Evolutionary conservation across 2,329 filamentous ascomycete species (phyloP).

Genomic region (Aspergillus pseudoterreus): DNA sequence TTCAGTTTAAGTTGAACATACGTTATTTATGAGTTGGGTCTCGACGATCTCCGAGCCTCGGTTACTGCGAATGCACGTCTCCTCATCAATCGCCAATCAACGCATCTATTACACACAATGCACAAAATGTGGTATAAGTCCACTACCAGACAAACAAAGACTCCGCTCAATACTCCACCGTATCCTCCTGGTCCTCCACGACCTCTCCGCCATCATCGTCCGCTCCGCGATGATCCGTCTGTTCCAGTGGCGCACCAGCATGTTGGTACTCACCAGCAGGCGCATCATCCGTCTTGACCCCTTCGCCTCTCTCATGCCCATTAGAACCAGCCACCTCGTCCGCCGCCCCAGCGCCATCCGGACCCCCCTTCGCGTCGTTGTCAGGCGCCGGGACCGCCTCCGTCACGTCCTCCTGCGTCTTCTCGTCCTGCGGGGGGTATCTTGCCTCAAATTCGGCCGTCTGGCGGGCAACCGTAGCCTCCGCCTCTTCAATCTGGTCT

Average conservation of each 20-base stretch:
- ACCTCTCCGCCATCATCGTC: slow-evolving; percentile 73
- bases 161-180: slow-evolving; percentile 70
- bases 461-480: slow-evolving; percentile 63
- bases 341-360: slow-evolving; percentile 44
- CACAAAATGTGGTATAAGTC: not conserved
- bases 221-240: slow-evolving; percentile 44
- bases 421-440: slow-evolving; percentile 34
- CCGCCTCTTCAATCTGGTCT: slow-evolving; percentile 63
- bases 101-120: not conserved
- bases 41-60: not conserved
- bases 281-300: slow-evolving; percentile 18
- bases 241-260: slow-evolving; percentile 34
- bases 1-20: not conserved
- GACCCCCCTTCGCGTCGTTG: slow-evolving; percentile 18
- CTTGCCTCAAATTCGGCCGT: slow-evolving; percentile 57
- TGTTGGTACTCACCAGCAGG: slow-evolving; percentile 24
- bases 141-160: not conserved
- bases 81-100: not conserved
- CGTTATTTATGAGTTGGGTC: not conserved
- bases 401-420: slow-evolving; percentile 7
- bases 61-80: not conserved
- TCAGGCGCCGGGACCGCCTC: not conserved
- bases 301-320: slow-evolving; percentile 14
- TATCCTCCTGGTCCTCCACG: slow-evolving; percentile 82
- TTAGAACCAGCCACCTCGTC: slow-evolving; percentile 24